Evolutionary conservation across 192 early-diverging fungal species (phyloP).

Genomic region (Dimargaris cristalligena): DNA sequence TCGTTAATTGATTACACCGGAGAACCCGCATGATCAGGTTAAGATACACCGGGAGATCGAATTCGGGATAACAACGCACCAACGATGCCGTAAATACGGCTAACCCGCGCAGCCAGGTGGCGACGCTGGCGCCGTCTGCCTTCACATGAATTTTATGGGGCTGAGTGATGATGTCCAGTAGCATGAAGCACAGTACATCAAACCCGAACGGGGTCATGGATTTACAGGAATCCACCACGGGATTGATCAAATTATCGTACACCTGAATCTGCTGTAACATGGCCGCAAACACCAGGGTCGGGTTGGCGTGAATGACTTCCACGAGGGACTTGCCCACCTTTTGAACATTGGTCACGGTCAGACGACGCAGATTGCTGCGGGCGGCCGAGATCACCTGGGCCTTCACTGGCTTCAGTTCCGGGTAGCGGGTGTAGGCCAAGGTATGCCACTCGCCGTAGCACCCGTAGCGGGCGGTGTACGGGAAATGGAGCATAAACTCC

Average conservation of each 20-base stretch:
- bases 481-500: slow-evolving; percentile 38
- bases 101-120: slow-evolving; percentile 44
- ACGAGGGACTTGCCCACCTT: slow-evolving; percentile 52
- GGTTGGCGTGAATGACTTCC: slow-evolving; percentile 59
- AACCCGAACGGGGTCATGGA: slow-evolving; percentile 57
- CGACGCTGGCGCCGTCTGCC: slow-evolving; percentile 38
- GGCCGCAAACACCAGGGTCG: slow-evolving; percentile 46
- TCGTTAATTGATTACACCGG: slow-evolving; percentile 29
- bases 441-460: slow-evolving; percentile 71
- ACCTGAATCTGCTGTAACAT: slow-evolving; percentile 47
- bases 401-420: slow-evolving; percentile 32
- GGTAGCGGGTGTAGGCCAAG: slow-evolving; percentile 30
- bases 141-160: slow-evolving; percentile 36
- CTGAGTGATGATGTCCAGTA: slow-evolving; percentile 49
- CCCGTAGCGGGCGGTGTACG: slow-evolving; percentile 41
- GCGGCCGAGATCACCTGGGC: slow-evolving; percentile 33
- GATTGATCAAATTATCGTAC: slow-evolving; percentile 58
- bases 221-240: slow-evolving; percentile 56
- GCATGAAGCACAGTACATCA: slow-evolving; percentile 48
- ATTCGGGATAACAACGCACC: slow-evolving; percentile 38
- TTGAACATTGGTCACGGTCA: slow-evolving; percentile 56
- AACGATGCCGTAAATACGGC: slow-evolving; percentile 45
- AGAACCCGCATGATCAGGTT: slow-evolving; percentile 49
- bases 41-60: slow-evolving; percentile 46
- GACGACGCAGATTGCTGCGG: slow-evolving; percentile 43